phyloP scores from a whole-genome alignment of 495 filamentous ascomycete species.

The Cetradonia linearis region DNA sequence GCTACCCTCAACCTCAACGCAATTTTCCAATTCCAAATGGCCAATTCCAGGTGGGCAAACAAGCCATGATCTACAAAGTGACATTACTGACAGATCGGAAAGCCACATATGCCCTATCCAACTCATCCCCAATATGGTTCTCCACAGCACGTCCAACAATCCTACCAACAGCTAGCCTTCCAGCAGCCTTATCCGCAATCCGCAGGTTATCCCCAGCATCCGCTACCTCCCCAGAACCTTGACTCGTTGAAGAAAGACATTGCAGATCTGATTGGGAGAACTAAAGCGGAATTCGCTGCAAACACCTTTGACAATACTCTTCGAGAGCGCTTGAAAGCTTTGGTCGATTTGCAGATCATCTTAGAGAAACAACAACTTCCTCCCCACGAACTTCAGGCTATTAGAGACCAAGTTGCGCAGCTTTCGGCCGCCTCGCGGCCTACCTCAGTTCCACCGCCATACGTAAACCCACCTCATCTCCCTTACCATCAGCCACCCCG shows the following conservation, averaged over 20 bases:
- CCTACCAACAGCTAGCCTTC: constrained; percentile 4
- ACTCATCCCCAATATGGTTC: constrained; percentile 32
- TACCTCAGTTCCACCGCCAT: constrained; percentile 23
- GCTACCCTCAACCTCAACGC: constrained; percentile 15
- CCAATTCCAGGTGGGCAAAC: constrained; percentile 28
- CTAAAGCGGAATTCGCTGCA: constrained; percentile 59
- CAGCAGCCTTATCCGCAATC: constrained; percentile 26
- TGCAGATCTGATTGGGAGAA: constrained; percentile 57
- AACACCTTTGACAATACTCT: constrained; percentile 62
- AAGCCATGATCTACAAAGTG: constrained; percentile 19
- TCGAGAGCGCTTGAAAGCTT: constrained; percentile 69
- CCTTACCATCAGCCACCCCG: constrained; percentile 24
- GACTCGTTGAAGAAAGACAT: constrained; percentile 74
- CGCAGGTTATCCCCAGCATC: constrained; percentile 11
- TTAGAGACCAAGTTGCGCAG: constrained; percentile 68
- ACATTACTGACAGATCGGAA: constrained; percentile 16
- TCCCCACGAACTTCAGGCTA: constrained; percentile 65
- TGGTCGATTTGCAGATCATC: constrained; percentile 75
- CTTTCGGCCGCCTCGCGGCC: constrained; percentile 37
- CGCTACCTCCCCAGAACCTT: constrained; percentile 37
- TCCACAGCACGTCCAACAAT: constrained; percentile 30
- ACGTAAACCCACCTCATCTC: constrained; percentile 23
- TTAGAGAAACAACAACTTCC: constrained; percentile 69
- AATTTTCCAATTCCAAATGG: constrained; percentile 32
- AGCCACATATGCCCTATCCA: constrained; percentile 19